Percentiles rank a stretch among this genome's conserved stretches.
phyloP scores from a whole-genome alignment of 2,329 filamentous ascomycete species.

The Diaporthe citri region DNA sequence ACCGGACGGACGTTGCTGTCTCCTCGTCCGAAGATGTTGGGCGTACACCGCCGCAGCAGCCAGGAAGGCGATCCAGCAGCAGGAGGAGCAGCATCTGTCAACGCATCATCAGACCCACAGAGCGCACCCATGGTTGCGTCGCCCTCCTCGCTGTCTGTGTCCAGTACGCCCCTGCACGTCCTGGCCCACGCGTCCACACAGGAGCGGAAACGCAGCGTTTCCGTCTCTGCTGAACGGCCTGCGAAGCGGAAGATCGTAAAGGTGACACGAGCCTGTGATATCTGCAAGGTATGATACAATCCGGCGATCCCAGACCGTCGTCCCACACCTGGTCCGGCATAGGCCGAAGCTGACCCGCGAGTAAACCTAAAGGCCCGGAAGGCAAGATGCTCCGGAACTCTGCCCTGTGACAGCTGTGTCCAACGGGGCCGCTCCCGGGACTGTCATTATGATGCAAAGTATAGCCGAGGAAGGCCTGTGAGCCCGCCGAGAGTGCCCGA shows the following conservation, averaged over 20 bases:
- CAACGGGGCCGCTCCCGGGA: slow-evolving; percentile 43
- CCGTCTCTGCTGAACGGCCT: slow-evolving; percentile 15
- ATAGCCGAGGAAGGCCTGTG: slow-evolving; percentile 53
- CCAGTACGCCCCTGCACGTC: slow-evolving; percentile 28
- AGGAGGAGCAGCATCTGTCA: neutral
- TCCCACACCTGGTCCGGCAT: neutral
- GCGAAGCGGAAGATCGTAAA: slow-evolving; percentile 43
- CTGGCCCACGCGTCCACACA: slow-evolving; percentile 22
- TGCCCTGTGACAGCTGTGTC: slow-evolving; percentile 51
- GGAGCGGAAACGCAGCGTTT: slow-evolving; percentile 30
- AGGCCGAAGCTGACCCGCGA: slow-evolving; percentile 7
- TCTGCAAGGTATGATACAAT: slow-evolving; percentile 44
- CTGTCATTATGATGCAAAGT: slow-evolving; percentile 53
- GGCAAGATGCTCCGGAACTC: slow-evolving; percentile 52
- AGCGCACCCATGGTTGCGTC: slow-evolving; percentile 14
- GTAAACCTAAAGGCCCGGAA: slow-evolving; percentile 48
- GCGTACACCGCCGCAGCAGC: slow-evolving; percentile 22
- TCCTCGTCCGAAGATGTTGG: slow-evolving; percentile 23
- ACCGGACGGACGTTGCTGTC: neutral
- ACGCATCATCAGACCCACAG: slow-evolving; percentile 3
- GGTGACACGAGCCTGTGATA: slow-evolving; percentile 54
- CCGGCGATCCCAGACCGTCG: neutral
- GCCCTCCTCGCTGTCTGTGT: slow-evolving; percentile 20
- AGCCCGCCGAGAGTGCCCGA: slow-evolving; percentile 47
- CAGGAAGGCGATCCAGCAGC: slow-evolving; percentile 3